Percentiles rank a stretch among this genome's conserved stretches.
phyloP scores from a whole-genome alignment of 768 basidiomycete genomes.

The Pisolithus tinctorius region DNA sequence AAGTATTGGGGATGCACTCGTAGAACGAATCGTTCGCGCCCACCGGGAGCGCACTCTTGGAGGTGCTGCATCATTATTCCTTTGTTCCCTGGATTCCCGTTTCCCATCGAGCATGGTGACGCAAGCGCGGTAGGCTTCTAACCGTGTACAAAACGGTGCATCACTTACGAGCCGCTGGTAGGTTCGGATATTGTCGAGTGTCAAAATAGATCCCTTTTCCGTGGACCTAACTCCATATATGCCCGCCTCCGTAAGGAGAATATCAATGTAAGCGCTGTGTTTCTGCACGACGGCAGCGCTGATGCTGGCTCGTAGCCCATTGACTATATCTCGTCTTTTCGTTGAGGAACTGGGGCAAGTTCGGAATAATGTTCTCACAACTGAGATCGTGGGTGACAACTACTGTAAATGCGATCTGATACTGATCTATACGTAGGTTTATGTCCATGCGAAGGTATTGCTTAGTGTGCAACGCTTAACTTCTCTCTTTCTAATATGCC shows the following conservation, averaged over 20 bases:
- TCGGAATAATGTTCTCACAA: constrained; percentile 79
- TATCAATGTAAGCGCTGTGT: constrained; percentile 62
- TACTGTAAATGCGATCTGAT: background rate
- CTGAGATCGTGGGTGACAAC: constrained; percentile 62
- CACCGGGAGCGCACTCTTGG: constrained; percentile 78
- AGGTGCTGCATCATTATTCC: constrained; percentile 91
- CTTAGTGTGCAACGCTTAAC: background rate
- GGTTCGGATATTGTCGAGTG: constrained; percentile 93
- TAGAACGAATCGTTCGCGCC: constrained; percentile 84
- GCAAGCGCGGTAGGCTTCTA: constrained; percentile 69
- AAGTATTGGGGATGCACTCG: constrained; percentile 95
- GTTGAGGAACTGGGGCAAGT: constrained; percentile 88
- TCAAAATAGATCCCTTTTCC: constrained; percentile 81
- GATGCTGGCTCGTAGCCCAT: constrained; percentile 56
- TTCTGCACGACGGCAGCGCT: background rate
- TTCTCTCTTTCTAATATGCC: background rate
- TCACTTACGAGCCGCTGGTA: constrained; percentile 21
- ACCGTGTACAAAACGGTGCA: background rate
- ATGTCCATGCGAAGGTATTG: constrained; percentile 77
- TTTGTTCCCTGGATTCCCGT: constrained; percentile 87
- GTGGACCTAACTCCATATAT: constrained; percentile 92
- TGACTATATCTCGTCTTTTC: constrained; percentile 91
- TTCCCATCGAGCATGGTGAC: constrained; percentile 87
- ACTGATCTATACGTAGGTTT: constrained; percentile 46
- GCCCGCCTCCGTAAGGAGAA: constrained; percentile 75